Base-by-base conservation (phyloP, 306 rosid species). In the Corylus avellana region DNA sequence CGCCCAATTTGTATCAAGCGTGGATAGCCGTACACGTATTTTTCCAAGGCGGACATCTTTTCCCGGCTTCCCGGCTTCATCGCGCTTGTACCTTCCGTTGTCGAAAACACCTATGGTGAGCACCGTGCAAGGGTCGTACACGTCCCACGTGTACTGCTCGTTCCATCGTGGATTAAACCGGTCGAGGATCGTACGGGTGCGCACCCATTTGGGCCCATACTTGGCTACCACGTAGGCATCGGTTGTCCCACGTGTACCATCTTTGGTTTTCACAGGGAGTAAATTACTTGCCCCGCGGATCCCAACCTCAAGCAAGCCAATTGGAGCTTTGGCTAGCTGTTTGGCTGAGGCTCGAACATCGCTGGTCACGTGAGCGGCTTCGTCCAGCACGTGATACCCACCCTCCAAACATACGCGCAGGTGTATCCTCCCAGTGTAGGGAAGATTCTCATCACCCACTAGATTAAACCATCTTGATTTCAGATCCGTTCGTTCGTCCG, bases 121-220 rank as follows among this genome's bases (percentile, higher is more conserved):
- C 0, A 90, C 97, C 4, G 97, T 92, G 77, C 97, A 95, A 5
- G 94, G 97, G 22, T 92, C 98, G 44, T 87, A 90, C 0, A 95
- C 96, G 11, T 92, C 93, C 97, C 98, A 95, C 0, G 94, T 86
- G 84, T 95, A 92, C 42, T 95, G 98, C 79, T 92, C 97, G 63
- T 95, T 95, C 98, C 98, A 92, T 1, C 92, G 76, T 25, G 97
- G 97, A 58, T 91, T 86, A 61, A 95, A 95, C 42, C 97, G 90
- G 39, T 92, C 97, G 1, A 87, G 77, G n/a, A 91, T 90, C 16
- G 98, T 90, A 0, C 93, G 80, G 12, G 98, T 95, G 16, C 97
- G 92, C 55, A 92, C 86, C 98, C 98, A 95, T 53, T 94, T 94
- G 4, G 92, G 90, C 0, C 98, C 98, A 10, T 92, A 92, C 76